Evolutionary conservation across 805 yeast species (phyloP).

Genomic region (Zygotorulaspora sp.): DNA sequence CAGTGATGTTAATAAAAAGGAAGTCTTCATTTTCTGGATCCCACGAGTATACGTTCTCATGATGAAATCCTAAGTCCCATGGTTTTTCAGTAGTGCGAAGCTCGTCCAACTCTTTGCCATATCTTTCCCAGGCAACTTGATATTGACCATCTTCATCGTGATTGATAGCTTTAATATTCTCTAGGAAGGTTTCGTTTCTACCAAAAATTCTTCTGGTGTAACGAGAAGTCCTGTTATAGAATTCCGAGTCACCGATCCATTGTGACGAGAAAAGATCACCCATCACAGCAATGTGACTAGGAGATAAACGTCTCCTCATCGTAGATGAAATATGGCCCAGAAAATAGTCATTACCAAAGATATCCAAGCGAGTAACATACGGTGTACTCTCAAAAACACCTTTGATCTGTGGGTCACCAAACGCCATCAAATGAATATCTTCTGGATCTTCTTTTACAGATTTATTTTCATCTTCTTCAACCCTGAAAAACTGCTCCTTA

Average conservation of each 20-base stretch:
- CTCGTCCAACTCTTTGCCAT: conserved; percentile 26
- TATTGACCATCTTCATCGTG: conserved; percentile 30
- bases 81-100: conserved; percentile 26
- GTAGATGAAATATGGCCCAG: conserved; percentile 75
- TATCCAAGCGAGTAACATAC: conserved; percentile 71
- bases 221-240: conserved; percentile 70
- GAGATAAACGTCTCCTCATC: conserved; percentile 60
- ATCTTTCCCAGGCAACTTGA: conserved; percentile 26
- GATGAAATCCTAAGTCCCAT: conserved; percentile 44
- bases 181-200: conserved; percentile 56
- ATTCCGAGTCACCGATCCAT: conserved; percentile 89
- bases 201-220: conserved; percentile 68
- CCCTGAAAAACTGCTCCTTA: conserved; percentile 15
- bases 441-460: conserved; percentile 24
- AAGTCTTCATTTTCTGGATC: conserved; percentile 49
- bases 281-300: conserved; percentile 80
- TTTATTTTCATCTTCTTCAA: conserved; percentile 6
- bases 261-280: conserved; percentile 93
- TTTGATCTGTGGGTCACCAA: conserved; percentile 96
- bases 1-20: conserved; percentile 76
- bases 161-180: conserved; percentile 37
- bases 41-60: conserved; percentile 67
- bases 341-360: conserved; percentile 84
- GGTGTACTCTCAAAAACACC: conserved; percentile 76
- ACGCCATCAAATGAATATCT: conserved; percentile 65